Evolutionary conservation across 2,329 filamentous ascomycete species (phyloP), one percentile per base, ranked within the genome.

Genomic region (Ceratocystis colombiana): DNA sequence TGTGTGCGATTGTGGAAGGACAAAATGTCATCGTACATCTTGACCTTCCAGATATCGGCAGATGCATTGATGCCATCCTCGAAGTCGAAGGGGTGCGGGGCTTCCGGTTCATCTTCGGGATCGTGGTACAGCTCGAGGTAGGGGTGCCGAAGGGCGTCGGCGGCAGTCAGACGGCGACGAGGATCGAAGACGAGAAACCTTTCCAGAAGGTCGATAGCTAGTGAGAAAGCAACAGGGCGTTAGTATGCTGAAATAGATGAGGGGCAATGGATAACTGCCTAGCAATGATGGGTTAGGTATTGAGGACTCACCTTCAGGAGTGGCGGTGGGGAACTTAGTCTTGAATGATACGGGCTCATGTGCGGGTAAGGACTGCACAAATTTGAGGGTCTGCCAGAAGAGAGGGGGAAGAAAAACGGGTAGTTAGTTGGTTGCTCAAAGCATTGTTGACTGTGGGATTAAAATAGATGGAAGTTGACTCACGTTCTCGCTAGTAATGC

Each of bases 21-120:
- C 72, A 97, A 87, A 72, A 99, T 97, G 45, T 68, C 48, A 30
- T 76, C 88, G 74, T 82, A 96, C 94, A 99, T 99, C 94, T 97
- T 99, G 75, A 99, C 96, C 80, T 99, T 99, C 94, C 94, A 99
- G n/a, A 92, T 96, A 74, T 99, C 94, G 63, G 97, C 92, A 0
- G 94, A 93, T 67, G 99, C 80, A 74, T 99, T 94, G 61, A 93
- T 94, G 72, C 99, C 94, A 76, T 97, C 97, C 65, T 92, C 96
- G 94, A 94, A 99, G 75, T 99, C 94, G 73, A 99, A 99, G 79
- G 96, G 96, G 80, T 96, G 92, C 69, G 96, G 90, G 25, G 94
- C 90, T 17, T 91, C 87, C 1, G 94, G 94, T 80, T 99, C 94
- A 73, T 99, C 94, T 57, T 89, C 94, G 7, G 94, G 92, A 74